Percentiles rank a stretch among this genome's conserved stretches.
Evolutionary conservation across 768 basidiomycete species (phyloP).

Genomic region (Tylopilus sp.): DNA sequence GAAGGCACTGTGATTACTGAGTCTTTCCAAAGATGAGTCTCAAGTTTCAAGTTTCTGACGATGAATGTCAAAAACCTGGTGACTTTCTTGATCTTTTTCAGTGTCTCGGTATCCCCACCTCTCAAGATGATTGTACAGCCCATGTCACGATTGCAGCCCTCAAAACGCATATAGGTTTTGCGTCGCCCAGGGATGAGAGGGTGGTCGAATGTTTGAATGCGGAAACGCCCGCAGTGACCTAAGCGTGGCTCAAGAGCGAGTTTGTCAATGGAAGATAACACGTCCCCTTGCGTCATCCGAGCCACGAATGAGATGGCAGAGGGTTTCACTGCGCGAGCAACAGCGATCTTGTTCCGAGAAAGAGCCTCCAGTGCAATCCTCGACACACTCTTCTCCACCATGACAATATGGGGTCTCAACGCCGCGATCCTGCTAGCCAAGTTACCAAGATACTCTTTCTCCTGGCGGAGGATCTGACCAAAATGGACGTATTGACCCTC

Average conservation of each 20-base stretch:
- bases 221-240: constrained; percentile 83
- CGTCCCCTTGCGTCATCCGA: constrained; percentile 92
- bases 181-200: constrained; percentile 87
- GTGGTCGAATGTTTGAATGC: constrained; percentile 93
- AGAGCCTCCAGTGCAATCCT: constrained; percentile 86
- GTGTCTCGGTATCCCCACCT: constrained; percentile 77
- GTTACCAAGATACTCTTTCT: constrained; percentile 88
- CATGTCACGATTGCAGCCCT: constrained; percentile 89
- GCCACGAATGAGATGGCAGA: constrained; percentile 85
- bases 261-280: constrained; percentile 94
- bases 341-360: constrained; percentile 80
- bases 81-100: constrained; percentile 87
- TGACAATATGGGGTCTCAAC: constrained; percentile 84
- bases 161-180: constrained; percentile 98
- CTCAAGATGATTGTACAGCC: constrained; percentile 93
- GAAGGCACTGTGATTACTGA: constrained; percentile 73
- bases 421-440: constrained; percentile 88
- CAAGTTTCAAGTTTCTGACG: constrained; percentile 89
- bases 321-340: constrained; percentile 85
- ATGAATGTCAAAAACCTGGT: constrained; percentile 90
- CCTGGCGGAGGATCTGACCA: constrained; percentile 86
- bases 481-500: constrained; percentile 93
- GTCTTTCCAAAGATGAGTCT: constrained; percentile 92
- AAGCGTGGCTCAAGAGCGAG: constrained; percentile 85
- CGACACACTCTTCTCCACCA: constrained; percentile 90